A percentile compares a stretch with the other conserved stretches of the same genome.
Evolutionary conservation across 2,329 filamentous ascomycete genomes (phyloP).

Genomic region (Aaosphaeria pasadenensis): DNA sequence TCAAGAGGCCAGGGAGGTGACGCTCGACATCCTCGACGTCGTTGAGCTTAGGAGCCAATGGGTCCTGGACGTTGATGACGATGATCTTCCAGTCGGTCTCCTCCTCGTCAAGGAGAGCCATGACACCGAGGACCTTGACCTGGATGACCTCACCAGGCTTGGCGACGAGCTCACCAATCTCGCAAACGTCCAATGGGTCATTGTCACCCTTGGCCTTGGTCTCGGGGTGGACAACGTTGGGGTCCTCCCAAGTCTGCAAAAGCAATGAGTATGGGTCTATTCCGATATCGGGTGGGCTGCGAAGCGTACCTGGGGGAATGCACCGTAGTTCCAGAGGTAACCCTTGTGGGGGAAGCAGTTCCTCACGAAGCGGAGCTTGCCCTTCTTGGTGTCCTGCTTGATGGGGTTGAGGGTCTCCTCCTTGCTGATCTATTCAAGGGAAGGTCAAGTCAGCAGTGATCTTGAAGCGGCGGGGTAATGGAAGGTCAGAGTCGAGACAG

Average conservation of each 20-base stretch:
- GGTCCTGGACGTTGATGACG: constrained; percentile 97
- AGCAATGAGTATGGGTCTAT: constrained; percentile 21
- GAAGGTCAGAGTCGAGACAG: constrained; percentile 3
- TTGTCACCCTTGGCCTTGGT: constrained; percentile 99
- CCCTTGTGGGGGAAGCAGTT: constrained; percentile 99
- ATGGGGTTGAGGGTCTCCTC: constrained; percentile 97
- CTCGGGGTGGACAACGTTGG: constrained; percentile 91
- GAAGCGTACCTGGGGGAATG: constrained; percentile 84
- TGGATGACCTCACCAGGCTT: constrained; percentile 98
- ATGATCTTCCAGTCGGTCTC: constrained; percentile 99
- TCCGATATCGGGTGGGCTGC: constrained; percentile 24
- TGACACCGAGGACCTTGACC: constrained; percentile 99
- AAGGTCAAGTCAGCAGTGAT: constrained; percentile 14
- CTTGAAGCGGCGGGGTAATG: neutral
- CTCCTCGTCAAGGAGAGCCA: constrained; percentile 98
- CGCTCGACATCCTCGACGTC: constrained; percentile 99
- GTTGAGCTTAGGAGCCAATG: constrained; percentile 92
- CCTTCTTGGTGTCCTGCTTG: constrained; percentile 99
- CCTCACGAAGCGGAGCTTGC: constrained; percentile 97
- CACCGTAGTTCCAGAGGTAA: constrained; percentile 99
- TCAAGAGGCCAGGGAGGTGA: constrained; percentile 92
- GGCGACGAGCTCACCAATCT: constrained; percentile 97
- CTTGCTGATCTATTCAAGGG: constrained; percentile 80
- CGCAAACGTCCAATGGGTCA: constrained; percentile 98
- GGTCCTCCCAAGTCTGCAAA: constrained; percentile 94